A percentile compares a stretch with the other conserved stretches of the same genome.
Evolutionary conservation across 1,284 basidiomycete genomes (phyloP).

Genomic region (Pseudozyma tsukubaensis): DNA sequence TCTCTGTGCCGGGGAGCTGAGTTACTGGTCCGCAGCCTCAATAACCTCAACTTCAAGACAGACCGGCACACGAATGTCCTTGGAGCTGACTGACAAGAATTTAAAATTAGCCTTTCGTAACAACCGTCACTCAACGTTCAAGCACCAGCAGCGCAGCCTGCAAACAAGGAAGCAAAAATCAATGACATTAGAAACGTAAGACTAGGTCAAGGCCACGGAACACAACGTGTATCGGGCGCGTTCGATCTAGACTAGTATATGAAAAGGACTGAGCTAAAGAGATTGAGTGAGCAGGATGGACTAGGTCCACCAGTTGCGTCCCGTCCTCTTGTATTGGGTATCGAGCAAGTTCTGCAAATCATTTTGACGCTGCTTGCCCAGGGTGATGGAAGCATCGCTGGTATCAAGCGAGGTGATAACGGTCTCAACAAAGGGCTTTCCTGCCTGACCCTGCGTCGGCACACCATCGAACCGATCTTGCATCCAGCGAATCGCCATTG

Average conservation of each 20-base stretch:
- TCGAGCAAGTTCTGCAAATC: slow-evolving; percentile 34
- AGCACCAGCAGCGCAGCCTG: no score
- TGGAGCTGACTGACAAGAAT: no score
- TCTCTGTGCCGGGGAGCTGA: no score
- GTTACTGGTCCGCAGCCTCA: no score
- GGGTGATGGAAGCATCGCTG: slow-evolving; percentile 23
- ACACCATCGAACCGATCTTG: slow-evolving; percentile 45
- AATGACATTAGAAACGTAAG: neutral
- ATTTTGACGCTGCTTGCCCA: slow-evolving; percentile 33
- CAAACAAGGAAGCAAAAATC: neutral
- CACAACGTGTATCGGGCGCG: no score
- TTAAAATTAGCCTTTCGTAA: no score
- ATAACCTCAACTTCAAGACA: no score
- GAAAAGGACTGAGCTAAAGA: neutral
- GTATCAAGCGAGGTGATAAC: slow-evolving; percentile 36
- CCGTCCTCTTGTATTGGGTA: slow-evolving; percentile 26
- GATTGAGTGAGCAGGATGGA: neutral
- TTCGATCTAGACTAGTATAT: no score
- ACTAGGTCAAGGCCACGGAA: neutral
- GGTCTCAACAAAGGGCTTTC: slow-evolving; percentile 27
- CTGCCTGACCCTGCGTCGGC: slow-evolving; percentile 18
- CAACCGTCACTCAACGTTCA: no score
- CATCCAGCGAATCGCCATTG: slow-evolving; percentile 47
- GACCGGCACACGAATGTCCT: no score
- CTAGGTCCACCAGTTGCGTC: slow-evolving; percentile 39